Evolutionary conservation across 164 flowering plant genomes (phyloP).

Genomic region (Aristolochia californica): DNA sequence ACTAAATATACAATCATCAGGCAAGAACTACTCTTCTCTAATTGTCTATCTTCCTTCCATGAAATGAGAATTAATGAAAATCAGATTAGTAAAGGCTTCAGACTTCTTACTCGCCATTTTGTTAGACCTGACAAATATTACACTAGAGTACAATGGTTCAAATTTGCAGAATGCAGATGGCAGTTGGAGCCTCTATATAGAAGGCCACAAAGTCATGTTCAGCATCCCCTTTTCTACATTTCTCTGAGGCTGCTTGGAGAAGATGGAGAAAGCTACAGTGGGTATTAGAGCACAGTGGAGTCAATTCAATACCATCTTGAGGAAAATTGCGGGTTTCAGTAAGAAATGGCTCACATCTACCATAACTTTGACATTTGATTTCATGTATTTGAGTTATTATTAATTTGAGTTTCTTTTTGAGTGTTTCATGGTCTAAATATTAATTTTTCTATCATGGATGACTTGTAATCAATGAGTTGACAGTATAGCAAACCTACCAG

Average conservation of each 20-base stretch:
- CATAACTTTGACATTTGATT: background rate
- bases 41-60: background rate
- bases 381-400: too few relatives aligned
- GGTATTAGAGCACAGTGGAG: conserved; percentile 56
- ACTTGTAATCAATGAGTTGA: too few relatives aligned
- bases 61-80: too few relatives aligned
- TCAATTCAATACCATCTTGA: conserved; percentile 41
- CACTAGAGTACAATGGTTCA: background rate
- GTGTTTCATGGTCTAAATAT: too few relatives aligned
- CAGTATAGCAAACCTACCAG: too few relatives aligned
- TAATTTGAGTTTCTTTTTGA: too few relatives aligned
- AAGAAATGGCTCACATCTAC: background rate
- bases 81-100: too few relatives aligned
- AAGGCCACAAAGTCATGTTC: conserved; percentile 66
- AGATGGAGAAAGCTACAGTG: conserved; percentile 38
- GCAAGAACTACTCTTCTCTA: conserved; percentile 13
- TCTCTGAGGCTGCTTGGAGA: conserved; percentile 55
- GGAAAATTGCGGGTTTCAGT: conserved; percentile 65
- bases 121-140: background rate
- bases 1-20: conserved; percentile 69
- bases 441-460: too few relatives aligned
- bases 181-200: conserved; percentile 82
- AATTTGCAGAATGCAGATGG: conserved; percentile 57
- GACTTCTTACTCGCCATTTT: too few relatives aligned
- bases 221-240: conserved; percentile 39